Evolutionary conservation across 805 yeast species (phyloP), one percentile per base, ranked within the genome.

Genomic region (Zygoascus ofunaensis): DNA sequence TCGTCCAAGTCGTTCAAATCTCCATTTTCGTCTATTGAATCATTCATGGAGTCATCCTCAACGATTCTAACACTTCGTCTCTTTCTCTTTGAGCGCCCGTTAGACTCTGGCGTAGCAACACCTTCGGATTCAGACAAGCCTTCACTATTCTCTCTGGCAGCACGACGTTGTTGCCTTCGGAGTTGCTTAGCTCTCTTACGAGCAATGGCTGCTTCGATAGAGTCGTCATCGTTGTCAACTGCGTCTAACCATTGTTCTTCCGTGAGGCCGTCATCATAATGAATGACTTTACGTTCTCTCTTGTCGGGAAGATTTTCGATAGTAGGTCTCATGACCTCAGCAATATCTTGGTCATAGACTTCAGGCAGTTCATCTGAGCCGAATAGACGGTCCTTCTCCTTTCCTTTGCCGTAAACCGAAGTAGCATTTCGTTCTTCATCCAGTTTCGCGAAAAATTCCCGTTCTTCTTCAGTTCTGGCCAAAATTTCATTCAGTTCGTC

Each of bases 231-330:
- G 46, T 73, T 75, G 49, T 75, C 80, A 57, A 73, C 66, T 8
- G 72, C 77, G 40, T 76, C 80, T 43, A 83, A 66, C 92, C 95
- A 89, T 63, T 87, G 95, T 57, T 84, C 95, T 61, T 89, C 97
- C 2, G 94, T 81, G 55, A 89, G 65, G 54, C 90, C 96, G 62
- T 89, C 96, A 55, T 80, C 81, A 48, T 77, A 79, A 14, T 79
- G 74, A 1, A 76, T 71, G 53, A 65, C 64, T 61, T 84, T 87
- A 35, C 94, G 77, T 58, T 84, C 89, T 59, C 96, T 74, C 5
- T 80, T 73, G 36, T 89, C 92, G 14, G 42, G 42, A 24, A 39
- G 15, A 2, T 19, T 17, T 15, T 56, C 61, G 21, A 60, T 23
- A 36, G 61, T 55, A 19, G 63, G 54, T 39, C 50, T 53, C 20